Evolutionary conservation across 495 filamentous ascomycete genomes (phyloP).

Genomic region (Cryomyces antarcticus): DNA sequence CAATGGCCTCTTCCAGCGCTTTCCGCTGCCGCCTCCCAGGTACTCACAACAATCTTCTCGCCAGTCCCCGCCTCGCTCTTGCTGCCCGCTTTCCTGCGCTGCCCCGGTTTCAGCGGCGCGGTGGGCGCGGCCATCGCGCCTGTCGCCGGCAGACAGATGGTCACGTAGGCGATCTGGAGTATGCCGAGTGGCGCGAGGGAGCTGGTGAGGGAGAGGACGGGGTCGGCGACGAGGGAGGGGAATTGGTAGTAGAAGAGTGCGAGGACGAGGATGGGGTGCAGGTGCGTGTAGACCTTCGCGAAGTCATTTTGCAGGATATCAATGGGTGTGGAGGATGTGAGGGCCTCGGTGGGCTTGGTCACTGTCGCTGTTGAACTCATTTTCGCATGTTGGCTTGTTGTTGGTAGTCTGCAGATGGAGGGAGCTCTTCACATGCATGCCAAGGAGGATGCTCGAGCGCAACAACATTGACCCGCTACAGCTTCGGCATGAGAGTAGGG

Average conservation of each 20-base stretch:
- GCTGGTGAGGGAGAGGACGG: slow-evolving; percentile 39
- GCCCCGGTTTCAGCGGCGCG: slow-evolving; percentile 11
- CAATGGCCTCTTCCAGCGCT: slow-evolving; percentile 1
- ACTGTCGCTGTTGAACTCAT: no score
- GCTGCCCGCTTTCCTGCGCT: slow-evolving; percentile 12
- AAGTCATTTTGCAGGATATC: slow-evolving; percentile 27
- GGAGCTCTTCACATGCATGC: no score
- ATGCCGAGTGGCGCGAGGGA: slow-evolving; percentile 39
- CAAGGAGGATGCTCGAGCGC: no score
- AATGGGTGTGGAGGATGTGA: slow-evolving; percentile 14
- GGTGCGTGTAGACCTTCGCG: slow-evolving; percentile 32
- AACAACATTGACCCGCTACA: no score
- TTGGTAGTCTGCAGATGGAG: no score
- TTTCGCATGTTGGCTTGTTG: no score
- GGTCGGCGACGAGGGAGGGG: slow-evolving; percentile 44
- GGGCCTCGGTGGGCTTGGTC: background rate
- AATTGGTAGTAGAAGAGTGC: slow-evolving; percentile 41
- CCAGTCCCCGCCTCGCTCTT: slow-evolving; percentile 7
- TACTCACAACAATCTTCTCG: slow-evolving; percentile 15
- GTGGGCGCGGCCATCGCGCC: slow-evolving; percentile 18
- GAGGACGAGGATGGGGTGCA: slow-evolving; percentile 47
- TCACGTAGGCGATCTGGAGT: slow-evolving; percentile 46
- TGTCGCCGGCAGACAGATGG: slow-evolving; percentile 52
- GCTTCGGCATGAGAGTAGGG: no score
- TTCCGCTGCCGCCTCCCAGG: background rate